Evolutionary conservation across 306 rosid genomes (phyloP).

Genomic region (Cercis canadensis): DNA sequence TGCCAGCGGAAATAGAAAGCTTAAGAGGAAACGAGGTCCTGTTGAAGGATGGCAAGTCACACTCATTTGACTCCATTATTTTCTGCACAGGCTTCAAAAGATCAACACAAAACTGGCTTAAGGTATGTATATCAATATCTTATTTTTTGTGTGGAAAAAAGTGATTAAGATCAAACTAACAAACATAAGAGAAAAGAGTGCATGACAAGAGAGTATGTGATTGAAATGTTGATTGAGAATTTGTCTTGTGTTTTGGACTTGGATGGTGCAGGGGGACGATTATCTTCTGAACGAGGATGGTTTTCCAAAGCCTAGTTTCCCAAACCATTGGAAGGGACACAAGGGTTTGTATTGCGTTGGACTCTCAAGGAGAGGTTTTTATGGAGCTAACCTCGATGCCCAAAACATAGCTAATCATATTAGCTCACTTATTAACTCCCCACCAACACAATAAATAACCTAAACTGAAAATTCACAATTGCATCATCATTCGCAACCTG

Average conservation of each 20-base stretch:
- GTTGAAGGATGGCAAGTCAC: slow-evolving; percentile 52
- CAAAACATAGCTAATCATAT: slow-evolving; percentile 60
- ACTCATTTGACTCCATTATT: slow-evolving; percentile 59
- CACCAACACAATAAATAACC: neutral
- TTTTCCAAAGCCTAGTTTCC: slow-evolving; percentile 45
- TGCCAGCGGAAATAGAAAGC: slow-evolving; percentile 56
- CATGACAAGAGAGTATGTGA: no score
- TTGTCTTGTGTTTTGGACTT: no score
- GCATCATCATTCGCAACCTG: no score
- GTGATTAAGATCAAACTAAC: neutral
- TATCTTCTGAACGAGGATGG: slow-evolving; percentile 66
- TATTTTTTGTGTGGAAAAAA: neutral
- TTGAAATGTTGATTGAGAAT: no score
- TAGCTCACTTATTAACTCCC: slow-evolving; percentile 9
- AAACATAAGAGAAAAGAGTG: no score
- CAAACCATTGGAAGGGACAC: slow-evolving; percentile 71
- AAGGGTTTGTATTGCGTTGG: slow-evolving; percentile 75
- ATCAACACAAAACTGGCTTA: slow-evolving; percentile 70
- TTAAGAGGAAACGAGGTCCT: slow-evolving; percentile 47
- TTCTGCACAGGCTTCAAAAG: slow-evolving; percentile 81
- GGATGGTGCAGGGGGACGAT: slow-evolving; percentile 49
- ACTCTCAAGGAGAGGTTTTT: slow-evolving; percentile 55
- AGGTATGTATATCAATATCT: slow-evolving; percentile 41
- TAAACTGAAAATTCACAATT: no score
- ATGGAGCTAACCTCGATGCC: slow-evolving; percentile 66